A percentile compares a stretch with the other conserved stretches of the same genome.
Evolutionary conservation across 768 basidiomycete genomes (phyloP).

Genomic region (Xerocomellus intermedius): DNA sequence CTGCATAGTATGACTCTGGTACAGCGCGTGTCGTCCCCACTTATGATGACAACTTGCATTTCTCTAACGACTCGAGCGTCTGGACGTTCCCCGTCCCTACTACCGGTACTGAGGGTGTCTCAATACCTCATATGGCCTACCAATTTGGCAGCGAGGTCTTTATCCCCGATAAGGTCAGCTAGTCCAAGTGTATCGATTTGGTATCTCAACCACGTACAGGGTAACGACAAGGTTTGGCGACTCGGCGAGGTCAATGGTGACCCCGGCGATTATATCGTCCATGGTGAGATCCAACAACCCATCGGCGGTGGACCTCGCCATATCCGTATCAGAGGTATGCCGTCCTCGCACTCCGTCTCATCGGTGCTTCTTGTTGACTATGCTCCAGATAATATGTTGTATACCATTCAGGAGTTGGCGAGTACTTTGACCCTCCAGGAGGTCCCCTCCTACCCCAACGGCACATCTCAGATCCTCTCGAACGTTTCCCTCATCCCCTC

Average conservation of each 20-base stretch:
- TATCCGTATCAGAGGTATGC: slow-evolving; percentile 37
- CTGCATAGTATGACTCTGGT: slow-evolving; percentile 49
- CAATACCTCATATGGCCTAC: slow-evolving; percentile 67
- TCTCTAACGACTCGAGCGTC: slow-evolving; percentile 33
- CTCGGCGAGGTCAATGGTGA: slow-evolving; percentile 41
- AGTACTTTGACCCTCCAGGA: slow-evolving; percentile 58
- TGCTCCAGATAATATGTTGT: slow-evolving; percentile 46
- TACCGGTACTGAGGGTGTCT: slow-evolving; percentile 27
- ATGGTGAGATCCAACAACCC: slow-evolving; percentile 60
- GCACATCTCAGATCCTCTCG: slow-evolving; percentile 49
- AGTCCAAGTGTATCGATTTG: not conserved
- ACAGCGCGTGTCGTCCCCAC: slow-evolving; percentile 55
- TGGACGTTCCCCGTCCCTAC: slow-evolving; percentile 53
- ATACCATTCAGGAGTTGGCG: slow-evolving; percentile 53
- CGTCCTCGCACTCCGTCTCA: not conserved
- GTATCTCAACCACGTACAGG: slow-evolving; percentile 36
- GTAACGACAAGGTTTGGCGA: slow-evolving; percentile 69
- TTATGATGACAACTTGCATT: slow-evolving; percentile 35
- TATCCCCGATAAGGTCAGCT: slow-evolving; percentile 60
- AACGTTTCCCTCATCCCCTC: slow-evolving; percentile 48
- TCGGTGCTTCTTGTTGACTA: not conserved
- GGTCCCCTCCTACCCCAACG: slow-evolving; percentile 45
- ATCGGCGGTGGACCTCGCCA: slow-evolving; percentile 63
- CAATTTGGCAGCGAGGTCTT: slow-evolving; percentile 56
- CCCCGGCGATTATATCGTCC: slow-evolving; percentile 36